A percentile compares a stretch with the other conserved stretches of the same genome.
Conservation (phyloP, 202 grass and related monocot genomes). For the Zoysia matrella region DNA sequence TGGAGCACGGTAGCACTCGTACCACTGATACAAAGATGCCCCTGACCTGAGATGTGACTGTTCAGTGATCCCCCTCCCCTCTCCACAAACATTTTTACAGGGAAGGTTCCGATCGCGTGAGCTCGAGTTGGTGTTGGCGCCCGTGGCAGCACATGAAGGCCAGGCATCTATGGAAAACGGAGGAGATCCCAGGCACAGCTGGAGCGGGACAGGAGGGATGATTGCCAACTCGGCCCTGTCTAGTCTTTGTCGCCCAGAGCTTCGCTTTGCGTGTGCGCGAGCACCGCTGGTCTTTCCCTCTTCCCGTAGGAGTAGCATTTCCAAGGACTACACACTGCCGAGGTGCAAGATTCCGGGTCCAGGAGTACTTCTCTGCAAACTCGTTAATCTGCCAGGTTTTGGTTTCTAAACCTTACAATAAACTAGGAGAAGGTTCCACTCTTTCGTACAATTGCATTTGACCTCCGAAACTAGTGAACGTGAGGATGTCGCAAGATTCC, state of each 20-base stretch:
- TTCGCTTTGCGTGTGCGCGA: constrained; percentile 68
- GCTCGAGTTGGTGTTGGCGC: not conserved
- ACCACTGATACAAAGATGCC: constrained; percentile 58
- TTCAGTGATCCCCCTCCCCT: constrained; percentile 25
- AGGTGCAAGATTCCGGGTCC: not conserved
- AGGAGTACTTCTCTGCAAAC: not conserved
- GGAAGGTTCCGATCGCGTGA: constrained; percentile 15
- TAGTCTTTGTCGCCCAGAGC: constrained; percentile 71
- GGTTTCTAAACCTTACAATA: not conserved
- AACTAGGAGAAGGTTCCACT: not conserved
- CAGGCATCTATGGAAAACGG: not conserved
- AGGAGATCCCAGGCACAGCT: constrained; percentile 35
- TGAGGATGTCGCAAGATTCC: not conserved
- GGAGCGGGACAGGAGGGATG: constrained; percentile 54
- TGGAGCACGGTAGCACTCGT: no score
- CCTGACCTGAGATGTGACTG: constrained; percentile 68
- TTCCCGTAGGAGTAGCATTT: no score
- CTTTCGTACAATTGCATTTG: not conserved
- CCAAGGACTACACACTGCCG: no score
- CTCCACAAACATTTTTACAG: constrained; percentile 25
- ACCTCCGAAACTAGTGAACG: not conserved
- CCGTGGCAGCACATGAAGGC: constrained; percentile 11
- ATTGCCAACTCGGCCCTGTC: constrained; percentile 63
- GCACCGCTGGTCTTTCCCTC: not conserved
- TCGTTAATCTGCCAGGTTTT: not conserved